Base-by-base conservation (phyloP, 208 protist genomes). In the Acanthamoeba triangularis region DNA sequence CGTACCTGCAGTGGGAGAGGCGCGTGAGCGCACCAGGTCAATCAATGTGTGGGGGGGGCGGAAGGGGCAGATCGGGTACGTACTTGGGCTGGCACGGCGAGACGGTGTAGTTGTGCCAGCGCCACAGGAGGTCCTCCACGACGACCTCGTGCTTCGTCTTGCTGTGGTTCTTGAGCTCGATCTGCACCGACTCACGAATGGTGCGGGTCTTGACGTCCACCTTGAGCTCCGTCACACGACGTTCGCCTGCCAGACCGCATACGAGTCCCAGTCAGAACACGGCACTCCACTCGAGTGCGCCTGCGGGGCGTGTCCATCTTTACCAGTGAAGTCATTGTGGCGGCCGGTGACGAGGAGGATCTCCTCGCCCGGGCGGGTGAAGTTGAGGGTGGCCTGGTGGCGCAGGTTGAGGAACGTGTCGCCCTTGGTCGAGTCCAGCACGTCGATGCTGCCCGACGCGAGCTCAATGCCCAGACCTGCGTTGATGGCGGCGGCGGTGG, bases 41-140 rank as follows among this genome's bases (percentile, higher is more conserved):
- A 82, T n/a, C n/a, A n/a, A n/a, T n/a, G n/a, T 28, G 37, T 72
- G 16, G 3, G n/a, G 11, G 65, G 65, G 30, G 0, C 5, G 69
- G n/a, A 63, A 78, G 3, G 69, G n/a, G 35, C 69, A 37, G 41
- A 47, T 11, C 41, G 18, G 61, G 25, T 10, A 23, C 72, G 78
- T 85, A 85, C 78, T 85, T 85, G 78, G 78, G 78, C 49, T 85
- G 78, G 78, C 78, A 85, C 10, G 78, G 78, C 37, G 78, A 85
- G 78, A 85, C 78, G 44, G 44, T 59, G 78, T 85, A 85, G 28
- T n/a, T 52, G 23, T 59, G 78, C 44, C 44, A 85, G 78, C 78
- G 78, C 78, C 78, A 85, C 44, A 85, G 78, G 78, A 59, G 28
- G 28, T 85, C 78, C 78, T 85, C 78, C 25, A 85, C 78, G 78